Evolutionary conservation across 139 green algal species (phyloP), one percentile per base, ranked within the genome.

Genomic region (Zygnema circumcarinatum): DNA sequence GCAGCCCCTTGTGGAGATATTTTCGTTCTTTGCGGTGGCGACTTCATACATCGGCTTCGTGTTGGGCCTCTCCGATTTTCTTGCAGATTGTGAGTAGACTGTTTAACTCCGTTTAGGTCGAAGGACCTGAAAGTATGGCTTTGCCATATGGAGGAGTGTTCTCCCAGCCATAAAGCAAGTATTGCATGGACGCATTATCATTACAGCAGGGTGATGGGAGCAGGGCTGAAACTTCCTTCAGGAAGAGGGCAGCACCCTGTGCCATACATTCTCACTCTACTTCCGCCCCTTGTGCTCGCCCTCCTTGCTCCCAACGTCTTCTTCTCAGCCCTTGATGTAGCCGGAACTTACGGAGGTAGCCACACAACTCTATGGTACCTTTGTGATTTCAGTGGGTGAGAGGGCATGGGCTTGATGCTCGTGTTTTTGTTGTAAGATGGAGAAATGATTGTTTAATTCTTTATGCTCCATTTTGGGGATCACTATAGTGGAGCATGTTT

Each of bases 11-110:
- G 87, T 95, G 56, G 39, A 91, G 73, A 54, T 67, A 7, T 96
- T 95, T 76, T 93, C 92, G 0, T 91, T 96, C 62, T 89, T 97
- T 38, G 95, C 95, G 0, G 84, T 98, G 1, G 93, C 92, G 62
- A 97, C 95, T 0, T 94, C 86, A 41, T 96, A 94, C 92, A 97
- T 96, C 7, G 95, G 94, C 36, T 98, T 98, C 52, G 85, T 96
- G 0, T 80, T 98, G 35, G 95, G 94, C 1, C 91, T 98, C 20
- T 88, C 90, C 2, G 94, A 96, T 81, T 98, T 97, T 73, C 32
- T 96, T 32, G 85, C 91, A 0, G 95, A 97, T 72, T 85, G 76
- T 90, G 35, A 31, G 29, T 79, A 1, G 41, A 31, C 31, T 1
- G 32, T 81, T 53, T 38, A 31, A n/a, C 22, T n/a, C 32, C 75